Conservation (phyloP, 2,329 filamentous ascomycete genomes). For the Amylocarpus encephaloides region DNA sequence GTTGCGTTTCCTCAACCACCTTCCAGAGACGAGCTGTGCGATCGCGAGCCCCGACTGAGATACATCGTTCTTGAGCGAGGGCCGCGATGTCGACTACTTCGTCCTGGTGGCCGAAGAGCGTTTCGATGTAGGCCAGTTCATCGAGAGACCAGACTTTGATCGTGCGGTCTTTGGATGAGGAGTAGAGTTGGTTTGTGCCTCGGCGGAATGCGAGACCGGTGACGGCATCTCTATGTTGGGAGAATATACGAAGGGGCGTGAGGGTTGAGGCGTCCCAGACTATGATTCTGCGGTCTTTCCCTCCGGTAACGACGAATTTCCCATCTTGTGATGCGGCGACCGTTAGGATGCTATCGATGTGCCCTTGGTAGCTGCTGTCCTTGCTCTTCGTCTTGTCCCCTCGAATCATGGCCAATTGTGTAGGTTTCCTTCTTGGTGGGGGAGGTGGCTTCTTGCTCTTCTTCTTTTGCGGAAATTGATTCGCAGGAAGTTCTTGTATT, state of each 20-base stretch:
- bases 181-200: conserved; percentile 88
- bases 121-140: conserved; percentile 90
- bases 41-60: conserved; percentile 86
- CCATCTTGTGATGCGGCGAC: conserved; percentile 86
- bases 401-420: conserved; percentile 55
- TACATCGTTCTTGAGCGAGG: conserved; percentile 77
- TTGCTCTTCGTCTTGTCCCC: conserved; percentile 54
- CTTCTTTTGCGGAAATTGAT: conserved; percentile 52
- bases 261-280: conserved; percentile 81
- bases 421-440: conserved; percentile 55
- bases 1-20: conserved; percentile 87
- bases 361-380: conserved; percentile 65
- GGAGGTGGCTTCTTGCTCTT: conserved; percentile 53
- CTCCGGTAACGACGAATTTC: conserved; percentile 85
- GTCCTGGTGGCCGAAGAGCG: conserved; percentile 93
- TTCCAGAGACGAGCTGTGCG: conserved; percentile 93
- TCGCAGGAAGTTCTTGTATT: conserved; percentile 57
- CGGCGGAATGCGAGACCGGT: conserved; percentile 79
- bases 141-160: conserved; percentile 94
- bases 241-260: conserved; percentile 73
- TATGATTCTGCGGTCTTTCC: conserved; percentile 75
- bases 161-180: conserved; percentile 81
- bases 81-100: conserved; percentile 78
- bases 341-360: conserved; percentile 72
- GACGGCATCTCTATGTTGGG: conserved; percentile 85